phyloP scores from a whole-genome alignment of 1,284 basidiomycete genomes.

The Marasmius oreades region DNA sequence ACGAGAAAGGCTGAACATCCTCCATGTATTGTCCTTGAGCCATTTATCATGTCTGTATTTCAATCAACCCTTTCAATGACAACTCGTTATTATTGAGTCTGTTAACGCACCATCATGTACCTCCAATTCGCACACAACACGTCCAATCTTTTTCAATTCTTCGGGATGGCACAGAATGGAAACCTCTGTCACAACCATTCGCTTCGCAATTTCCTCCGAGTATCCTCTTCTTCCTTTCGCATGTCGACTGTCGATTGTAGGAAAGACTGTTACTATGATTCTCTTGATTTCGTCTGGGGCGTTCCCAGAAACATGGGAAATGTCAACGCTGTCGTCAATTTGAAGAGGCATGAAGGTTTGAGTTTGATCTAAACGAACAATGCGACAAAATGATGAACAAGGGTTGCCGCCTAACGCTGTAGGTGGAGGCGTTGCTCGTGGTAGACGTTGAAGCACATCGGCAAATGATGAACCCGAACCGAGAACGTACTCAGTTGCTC shows the following conservation, averaged over 20 bases:
- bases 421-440: no score
- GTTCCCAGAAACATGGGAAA: constrained; percentile 5
- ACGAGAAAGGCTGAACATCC: constrained; percentile 44
- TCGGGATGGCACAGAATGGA: not conserved
- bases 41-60: constrained; percentile 45
- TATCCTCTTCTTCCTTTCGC: not conserved
- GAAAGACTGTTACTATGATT: not conserved
- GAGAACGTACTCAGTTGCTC: no score
- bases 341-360: no score
- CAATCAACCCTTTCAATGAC: not conserved
- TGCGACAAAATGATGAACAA: no score
- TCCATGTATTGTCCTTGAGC: constrained; percentile 39
- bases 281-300: constrained; percentile 7
- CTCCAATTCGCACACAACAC: constrained; percentile 36
- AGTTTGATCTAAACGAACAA: no score
- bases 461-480: no score
- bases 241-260: not conserved
- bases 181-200: constrained; percentile 21
- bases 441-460: no score
- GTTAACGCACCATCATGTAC: constrained; percentile 37
- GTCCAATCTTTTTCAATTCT: not conserved
- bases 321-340: no score
- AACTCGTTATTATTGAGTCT: not conserved
- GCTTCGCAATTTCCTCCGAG: not conserved
- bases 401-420: no score